Evolutionary conservation across 1,284 basidiomycete species (phyloP), one percentile per base, ranked within the genome.

Genomic region (Lignosus rhinocerotis): DNA sequence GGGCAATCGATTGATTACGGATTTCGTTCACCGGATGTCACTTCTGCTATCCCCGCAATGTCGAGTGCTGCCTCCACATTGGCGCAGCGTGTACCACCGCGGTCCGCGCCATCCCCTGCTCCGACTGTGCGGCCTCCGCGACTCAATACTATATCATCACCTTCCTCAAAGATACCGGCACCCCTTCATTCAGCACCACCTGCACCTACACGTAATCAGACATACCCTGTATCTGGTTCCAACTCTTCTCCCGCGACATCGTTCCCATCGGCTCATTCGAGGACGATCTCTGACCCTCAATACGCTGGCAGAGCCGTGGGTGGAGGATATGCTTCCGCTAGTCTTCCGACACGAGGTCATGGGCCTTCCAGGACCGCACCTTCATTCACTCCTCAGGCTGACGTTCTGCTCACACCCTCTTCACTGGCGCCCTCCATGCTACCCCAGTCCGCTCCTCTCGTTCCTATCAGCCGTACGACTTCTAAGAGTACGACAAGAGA

Each of bases 381-480:
- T 4, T 51, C 64, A 10, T 47, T 64, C 25, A 47, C 65, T 3
- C 56, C 63, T 2, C 70, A 70, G 17, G 59, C 56, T 19, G 68
- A 71, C 32, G 62, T 67, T 25, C 63, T 73, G 21, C 63, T 66
- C 52, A 71, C 72, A 14, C 70, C 72, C 3, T 72, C 71, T 4
- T 72, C 72, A 3, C 58, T 71, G 14, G 69, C 70, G 7, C 70
- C 68, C 1, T 70, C 70, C 5, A 69, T 70, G 66, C 57, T 67
- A 1, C 64, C 67, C 21, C 56, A 48, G 57, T 63, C 43, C 17
- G 49, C 48, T 19, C 51, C 58, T 6, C 51, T 51, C 17, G 62
- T 44, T 10, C 62, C 53, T 41, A 57, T 51, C 44, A 58, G 51
- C 12, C 59, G 62, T 8, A 58, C 61, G 56, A 63, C 66, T 1